Evolutionary conservation across 2,329 filamentous ascomycete species (phyloP).

Genomic region (Mycosphaerella sp.): DNA sequence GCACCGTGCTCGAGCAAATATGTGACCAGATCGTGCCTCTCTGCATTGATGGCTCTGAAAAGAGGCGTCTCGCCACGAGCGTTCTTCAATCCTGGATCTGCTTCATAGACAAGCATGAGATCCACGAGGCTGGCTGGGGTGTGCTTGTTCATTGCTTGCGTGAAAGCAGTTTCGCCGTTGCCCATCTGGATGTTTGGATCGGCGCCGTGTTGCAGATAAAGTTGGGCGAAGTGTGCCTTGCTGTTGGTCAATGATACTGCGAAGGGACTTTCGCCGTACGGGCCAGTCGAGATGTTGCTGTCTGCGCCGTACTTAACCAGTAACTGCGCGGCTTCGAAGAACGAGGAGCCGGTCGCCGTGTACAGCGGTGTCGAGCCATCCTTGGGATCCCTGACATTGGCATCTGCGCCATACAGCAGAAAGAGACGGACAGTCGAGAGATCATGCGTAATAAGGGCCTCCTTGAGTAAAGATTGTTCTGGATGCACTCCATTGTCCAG

Average conservation of each 20-base stretch:
- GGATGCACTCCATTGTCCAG: conserved; percentile 26
- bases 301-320: conserved; percentile 61
- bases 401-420: conserved; percentile 54
- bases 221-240: conserved; percentile 52
- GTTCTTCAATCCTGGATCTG: conserved; percentile 55
- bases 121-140: conserved; percentile 52
- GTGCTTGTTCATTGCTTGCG: conserved; percentile 55
- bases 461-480: conserved; percentile 19
- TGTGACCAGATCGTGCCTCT: conserved; percentile 52
- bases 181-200: conserved; percentile 48
- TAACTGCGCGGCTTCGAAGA: conserved; percentile 52
- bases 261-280: conserved; percentile 52
- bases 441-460: conserved; percentile 27
- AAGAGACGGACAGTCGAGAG: conserved; percentile 46
- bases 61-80: conserved; percentile 57
- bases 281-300: conserved; percentile 48
- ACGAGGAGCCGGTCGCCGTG: conserved; percentile 40
- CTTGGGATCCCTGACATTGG: conserved; percentile 50
- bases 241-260: conserved; percentile 46
- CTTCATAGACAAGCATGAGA: conserved; percentile 55
- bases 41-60: conserved; percentile 55
- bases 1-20: conserved; percentile 54
- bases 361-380: conserved; percentile 59
- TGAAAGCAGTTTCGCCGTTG: conserved; percentile 56
- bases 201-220: conserved; percentile 57